Percentiles rank a stretch among this genome's conserved stretches.
phyloP scores from a whole-genome alignment of 2,329 filamentous ascomycete species.

The Fusarium sarcochroum region DNA sequence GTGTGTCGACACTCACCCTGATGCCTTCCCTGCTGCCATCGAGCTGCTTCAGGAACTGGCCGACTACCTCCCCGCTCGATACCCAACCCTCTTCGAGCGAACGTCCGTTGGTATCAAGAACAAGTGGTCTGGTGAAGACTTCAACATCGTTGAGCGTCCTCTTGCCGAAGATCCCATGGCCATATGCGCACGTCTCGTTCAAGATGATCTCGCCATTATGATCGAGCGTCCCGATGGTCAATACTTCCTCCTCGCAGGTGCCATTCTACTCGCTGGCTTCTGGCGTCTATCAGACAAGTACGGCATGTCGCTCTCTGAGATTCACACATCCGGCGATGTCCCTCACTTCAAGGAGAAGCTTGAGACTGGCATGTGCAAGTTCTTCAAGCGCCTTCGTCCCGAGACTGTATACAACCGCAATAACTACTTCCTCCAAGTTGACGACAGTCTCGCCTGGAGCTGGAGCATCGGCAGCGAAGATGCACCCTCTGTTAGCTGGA shows the following conservation, averaged over 20 bases:
- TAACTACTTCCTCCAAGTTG: conserved; percentile 92
- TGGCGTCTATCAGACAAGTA: conserved; percentile 87
- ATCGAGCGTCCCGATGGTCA: conserved; percentile 81
- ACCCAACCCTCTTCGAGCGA: conserved; percentile 77
- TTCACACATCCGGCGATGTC: conserved; percentile 84
- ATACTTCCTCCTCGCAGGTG: conserved; percentile 84
- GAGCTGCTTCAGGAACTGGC: conserved; percentile 83
- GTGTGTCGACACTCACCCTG: conserved; percentile 77
- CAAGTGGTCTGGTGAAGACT: conserved; percentile 77
- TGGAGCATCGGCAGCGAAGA: conserved; percentile 83
- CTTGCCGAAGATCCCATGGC: conserved; percentile 84
- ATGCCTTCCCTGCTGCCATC: conserved; percentile 78
- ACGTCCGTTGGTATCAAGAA: conserved; percentile 79
- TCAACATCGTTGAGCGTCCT: conserved; percentile 75
- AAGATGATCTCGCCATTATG: conserved; percentile 90
- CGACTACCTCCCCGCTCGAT: conserved; percentile 79
- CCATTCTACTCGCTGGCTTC: conserved; percentile 84
- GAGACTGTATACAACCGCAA: conserved; percentile 76
- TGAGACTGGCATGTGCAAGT: conserved; percentile 84
- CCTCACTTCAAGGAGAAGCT: conserved; percentile 79
- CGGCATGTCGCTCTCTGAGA: conserved; percentile 82
- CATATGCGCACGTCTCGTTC: conserved; percentile 78
- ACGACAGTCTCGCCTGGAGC: conserved; percentile 83
- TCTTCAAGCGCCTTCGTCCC: conserved; percentile 80
- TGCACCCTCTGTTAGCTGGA: conserved; percentile 74